Evolutionary conservation across 108 stramenopile species (phyloP).

Genomic region (Nitzschia palea): DNA sequence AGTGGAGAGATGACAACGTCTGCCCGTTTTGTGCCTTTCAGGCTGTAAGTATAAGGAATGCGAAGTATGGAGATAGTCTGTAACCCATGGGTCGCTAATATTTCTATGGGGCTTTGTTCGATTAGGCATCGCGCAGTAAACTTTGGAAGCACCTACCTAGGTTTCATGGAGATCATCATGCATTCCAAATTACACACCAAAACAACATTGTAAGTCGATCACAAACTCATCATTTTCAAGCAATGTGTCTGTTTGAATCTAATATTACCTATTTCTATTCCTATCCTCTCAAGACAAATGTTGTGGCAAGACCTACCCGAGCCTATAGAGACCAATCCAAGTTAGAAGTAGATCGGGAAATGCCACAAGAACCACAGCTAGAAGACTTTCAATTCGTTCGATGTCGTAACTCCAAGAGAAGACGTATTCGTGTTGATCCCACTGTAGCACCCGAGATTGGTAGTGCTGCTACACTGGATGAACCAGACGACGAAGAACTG

Average conservation of each 20-base stretch:
- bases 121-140: background rate
- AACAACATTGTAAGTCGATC: background rate
- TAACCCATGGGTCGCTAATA: background rate
- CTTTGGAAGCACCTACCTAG: conserved; percentile 1
- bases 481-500: background rate
- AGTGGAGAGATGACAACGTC: background rate
- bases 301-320: background rate
- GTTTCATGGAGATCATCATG: conserved; percentile 11
- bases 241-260: background rate
- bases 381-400: conserved; percentile 8
- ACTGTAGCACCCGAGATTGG: background rate
- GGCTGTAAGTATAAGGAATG: background rate
- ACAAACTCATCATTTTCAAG: background rate
- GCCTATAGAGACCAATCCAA: conserved; percentile 3
- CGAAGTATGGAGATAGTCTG: background rate
- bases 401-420: too few species aligned
- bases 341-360: background rate
- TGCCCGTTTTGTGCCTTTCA: conserved; percentile 13
- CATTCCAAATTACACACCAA: background rate
- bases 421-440: too few species aligned
- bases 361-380: background rate
- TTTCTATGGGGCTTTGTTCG: too few species aligned
- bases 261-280: background rate
- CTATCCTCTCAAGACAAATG: background rate
- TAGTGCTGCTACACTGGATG: background rate